A percentile compares a stretch with the other conserved stretches of the same genome.
These are phyloP conservation scores for Neurospora sp. DNA, from an alignment of 495 filamentous ascomycete genomes.

Conservation along the genomic window DNA sequence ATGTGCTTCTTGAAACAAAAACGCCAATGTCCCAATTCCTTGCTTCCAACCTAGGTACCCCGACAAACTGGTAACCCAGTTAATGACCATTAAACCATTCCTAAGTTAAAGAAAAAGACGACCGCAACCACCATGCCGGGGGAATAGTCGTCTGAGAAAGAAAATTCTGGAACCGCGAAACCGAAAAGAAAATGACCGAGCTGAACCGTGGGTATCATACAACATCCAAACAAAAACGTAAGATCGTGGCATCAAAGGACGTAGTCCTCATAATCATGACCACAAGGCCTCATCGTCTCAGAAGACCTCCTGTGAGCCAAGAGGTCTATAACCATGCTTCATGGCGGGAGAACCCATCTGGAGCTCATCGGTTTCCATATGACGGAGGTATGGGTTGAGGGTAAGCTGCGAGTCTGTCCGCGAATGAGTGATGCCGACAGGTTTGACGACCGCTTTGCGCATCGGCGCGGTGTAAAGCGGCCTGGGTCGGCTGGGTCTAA, in stretches of 20 bases:
- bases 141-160: background rate
- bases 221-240: background rate
- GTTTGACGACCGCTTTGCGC: background rate
- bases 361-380: constrained; percentile 2
- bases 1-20: background rate
- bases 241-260: background rate
- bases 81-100: background rate
- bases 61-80: background rate
- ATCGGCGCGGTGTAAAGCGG: background rate
- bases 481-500: background rate
- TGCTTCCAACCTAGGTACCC: background rate
- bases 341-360: background rate
- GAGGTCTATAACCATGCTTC: background rate
- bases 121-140: background rate
- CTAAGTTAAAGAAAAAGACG: background rate
- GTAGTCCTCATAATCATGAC: background rate
- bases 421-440: background rate
- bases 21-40: background rate
- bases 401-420: background rate
- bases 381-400: background rate
- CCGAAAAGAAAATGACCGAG: background rate
- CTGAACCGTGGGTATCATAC: background rate
- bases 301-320: constrained; percentile 1
- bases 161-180: background rate
- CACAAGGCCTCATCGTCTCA: background rate